Base-by-base conservation (phyloP, 2,329 filamentous ascomycete species). In the Sphaerulina musiva region DNA sequence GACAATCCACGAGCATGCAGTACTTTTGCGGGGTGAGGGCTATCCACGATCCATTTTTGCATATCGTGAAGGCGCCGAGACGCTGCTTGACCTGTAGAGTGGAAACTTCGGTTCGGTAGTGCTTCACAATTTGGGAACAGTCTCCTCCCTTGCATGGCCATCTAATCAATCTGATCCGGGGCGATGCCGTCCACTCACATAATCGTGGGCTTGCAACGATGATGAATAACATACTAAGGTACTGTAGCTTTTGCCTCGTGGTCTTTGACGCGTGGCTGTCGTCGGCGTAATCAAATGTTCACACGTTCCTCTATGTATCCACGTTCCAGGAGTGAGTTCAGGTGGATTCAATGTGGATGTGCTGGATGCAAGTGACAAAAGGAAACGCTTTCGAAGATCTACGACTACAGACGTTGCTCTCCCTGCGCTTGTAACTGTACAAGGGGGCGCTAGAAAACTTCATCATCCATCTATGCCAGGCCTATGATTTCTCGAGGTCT, bases 401-500 rank as follows among this genome's bases (percentile, higher is more conserved):
- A 61, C 55, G 57, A 54, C 55, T 52, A 56, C 45, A 58, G 48
- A 49, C 57, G 53, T 59, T 53, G 51, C 56, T 60, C 57, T 58
- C 59, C 55, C 53, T 58, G 55, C 60, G 59, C 60, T 61, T 61
- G 59, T 61, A 59, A 55, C 60, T 62, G 60, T 62, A 62, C 60
- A 62, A 20, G 20, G 41, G 55, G 48, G 59, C 60, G 59, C 60
- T 58, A 58, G 57, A 61, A 47, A 61, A 53, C 54, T 55, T 34
- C 45, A 59, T 48, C 54, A 54, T 50, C 53, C 51, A 57, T 56
- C 45, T 54, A 45, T 47, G 34, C 51, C 51, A 49, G 48, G 50
- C 59, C 50, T 59, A 61, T 54, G 54, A 64, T 65, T 70, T 70
- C 66, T 93, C 88, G 69, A 97, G 82, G 70, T 97, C 93, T 69